Evolutionary conservation across 371 early-diverging fungal species (phyloP).

Genomic region (Mortierella sp.): DNA sequence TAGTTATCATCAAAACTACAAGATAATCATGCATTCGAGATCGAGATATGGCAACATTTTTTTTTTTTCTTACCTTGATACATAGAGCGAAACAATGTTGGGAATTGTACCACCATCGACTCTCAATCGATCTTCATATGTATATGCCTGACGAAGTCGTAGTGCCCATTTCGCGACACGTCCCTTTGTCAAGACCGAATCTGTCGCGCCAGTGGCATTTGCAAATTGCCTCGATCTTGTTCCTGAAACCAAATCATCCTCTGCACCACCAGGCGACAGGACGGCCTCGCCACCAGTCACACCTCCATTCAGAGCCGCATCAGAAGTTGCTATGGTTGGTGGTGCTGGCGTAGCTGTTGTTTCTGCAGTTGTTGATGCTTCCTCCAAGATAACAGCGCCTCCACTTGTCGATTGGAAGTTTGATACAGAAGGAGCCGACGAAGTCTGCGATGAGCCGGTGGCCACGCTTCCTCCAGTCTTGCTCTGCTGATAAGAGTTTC

Average conservation of each 20-base stretch:
- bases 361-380: background rate
- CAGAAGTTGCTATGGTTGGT: too few relatives aligned
- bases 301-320: background rate
- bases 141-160: constrained; percentile 44
- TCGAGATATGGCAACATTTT: background rate
- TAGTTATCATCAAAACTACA: background rate
- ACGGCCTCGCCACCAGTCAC: background rate
- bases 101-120: constrained; percentile 42
- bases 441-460: constrained; percentile 32
- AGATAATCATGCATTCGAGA: constrained; percentile 1
- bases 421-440: constrained; percentile 11
- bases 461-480: constrained; percentile 14
- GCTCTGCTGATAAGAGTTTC: constrained; percentile 18
- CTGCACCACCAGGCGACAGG: constrained; percentile 12
- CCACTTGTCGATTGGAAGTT: background rate
- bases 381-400: background rate
- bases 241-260: constrained; percentile 14
- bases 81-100: constrained; percentile 61
- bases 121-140: constrained; percentile 47
- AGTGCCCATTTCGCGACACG: constrained; percentile 42
- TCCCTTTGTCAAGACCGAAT: background rate
- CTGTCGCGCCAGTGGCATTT: background rate
- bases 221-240: constrained; percentile 31
- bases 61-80: constrained; percentile 65
- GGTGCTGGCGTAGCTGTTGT: background rate